Conservation (phyloP, 768 basidiomycete species). For the Hygrophorus russula region DNA sequence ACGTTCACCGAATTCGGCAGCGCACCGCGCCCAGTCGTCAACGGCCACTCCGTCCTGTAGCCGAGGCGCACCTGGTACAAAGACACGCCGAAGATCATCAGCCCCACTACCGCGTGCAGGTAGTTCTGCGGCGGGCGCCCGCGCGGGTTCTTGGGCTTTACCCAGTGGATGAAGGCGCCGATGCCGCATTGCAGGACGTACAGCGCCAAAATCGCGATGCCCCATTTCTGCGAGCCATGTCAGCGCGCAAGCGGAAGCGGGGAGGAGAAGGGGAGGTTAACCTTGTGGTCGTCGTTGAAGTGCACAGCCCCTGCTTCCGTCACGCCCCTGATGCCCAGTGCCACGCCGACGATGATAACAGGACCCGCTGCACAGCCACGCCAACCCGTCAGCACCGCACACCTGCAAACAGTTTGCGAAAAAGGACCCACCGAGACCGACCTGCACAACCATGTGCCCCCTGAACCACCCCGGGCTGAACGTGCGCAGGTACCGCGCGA, state of each 20-base stretch:
- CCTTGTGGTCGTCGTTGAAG: constrained; percentile 37
- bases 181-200: constrained; percentile 37
- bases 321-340: constrained; percentile 30
- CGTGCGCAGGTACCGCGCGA: constrained; percentile 44
- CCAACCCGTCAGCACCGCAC: too few relatives aligned
- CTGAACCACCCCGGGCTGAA: constrained; percentile 40
- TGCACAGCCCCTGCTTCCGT: constrained; percentile 22
- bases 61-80: constrained; percentile 40
- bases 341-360: constrained; percentile 30
- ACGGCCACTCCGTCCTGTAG: constrained; percentile 37
- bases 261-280: constrained; percentile 9
- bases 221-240: constrained; percentile 27
- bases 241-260: not conserved
- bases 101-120: constrained; percentile 42
- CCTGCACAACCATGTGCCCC: constrained; percentile 40
- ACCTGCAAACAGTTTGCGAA: too few relatives aligned
- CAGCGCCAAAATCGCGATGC: constrained; percentile 38
- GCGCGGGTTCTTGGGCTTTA: constrained; percentile 28
- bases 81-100: constrained; percentile 36
- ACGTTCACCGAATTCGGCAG: constrained; percentile 22
- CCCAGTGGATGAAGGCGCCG: constrained; percentile 42
- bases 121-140: constrained; percentile 45
- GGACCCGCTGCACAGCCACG: constrained; percentile 25
- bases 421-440: constrained; percentile 32
- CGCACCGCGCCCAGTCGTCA: constrained; percentile 36